Evolutionary conservation across 805 yeast genomes (phyloP).

Genomic region (Nakazawaea populi): DNA sequence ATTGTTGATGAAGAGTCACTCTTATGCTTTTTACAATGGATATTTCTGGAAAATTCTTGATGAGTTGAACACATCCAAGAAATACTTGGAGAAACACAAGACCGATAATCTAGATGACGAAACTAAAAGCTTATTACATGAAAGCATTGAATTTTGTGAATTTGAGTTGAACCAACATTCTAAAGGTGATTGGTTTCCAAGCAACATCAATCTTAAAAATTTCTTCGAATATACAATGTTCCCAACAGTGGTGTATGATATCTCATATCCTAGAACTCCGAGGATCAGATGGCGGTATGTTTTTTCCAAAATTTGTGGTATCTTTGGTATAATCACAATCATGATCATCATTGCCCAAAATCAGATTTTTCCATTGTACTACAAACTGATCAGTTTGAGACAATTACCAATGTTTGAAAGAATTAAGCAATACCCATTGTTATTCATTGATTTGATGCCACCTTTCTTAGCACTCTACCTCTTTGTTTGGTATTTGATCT

Average conservation of each 20-base stretch:
- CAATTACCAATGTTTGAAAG: slow-evolving; percentile 40
- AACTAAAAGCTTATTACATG: slow-evolving; percentile 28
- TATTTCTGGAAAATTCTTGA: slow-evolving; percentile 63
- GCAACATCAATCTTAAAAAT: slow-evolving; percentile 57
- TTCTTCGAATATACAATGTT: slow-evolving; percentile 79
- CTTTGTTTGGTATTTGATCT: slow-evolving; percentile 79
- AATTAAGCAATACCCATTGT: slow-evolving; percentile 43
- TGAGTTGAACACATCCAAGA: slow-evolving; percentile 48
- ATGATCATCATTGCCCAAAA: slow-evolving; percentile 80
- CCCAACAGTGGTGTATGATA: slow-evolving; percentile 83
- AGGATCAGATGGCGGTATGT: slow-evolving; percentile 67
- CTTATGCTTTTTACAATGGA: slow-evolving; percentile 89
- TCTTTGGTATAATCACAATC: slow-evolving; percentile 78
- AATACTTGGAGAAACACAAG: slow-evolving; percentile 34
- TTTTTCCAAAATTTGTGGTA: slow-evolving; percentile 63
- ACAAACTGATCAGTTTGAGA: slow-evolving; percentile 51
- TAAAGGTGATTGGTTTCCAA: slow-evolving; percentile 64
- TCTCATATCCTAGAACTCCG: slow-evolving; percentile 73
- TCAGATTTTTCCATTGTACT: slow-evolving; percentile 66
- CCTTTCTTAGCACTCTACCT: slow-evolving; percentile 73
- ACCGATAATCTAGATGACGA: slow-evolving; percentile 23
- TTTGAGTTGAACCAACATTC: slow-evolving; percentile 44
- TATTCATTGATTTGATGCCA: slow-evolving; percentile 70
- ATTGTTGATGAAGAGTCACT: slow-evolving; percentile 90
- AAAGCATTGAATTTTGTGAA: slow-evolving; percentile 60